Conservation (phyloP, 148 eudicot genomes). For the Vaccinium macrocarpon region DNA sequence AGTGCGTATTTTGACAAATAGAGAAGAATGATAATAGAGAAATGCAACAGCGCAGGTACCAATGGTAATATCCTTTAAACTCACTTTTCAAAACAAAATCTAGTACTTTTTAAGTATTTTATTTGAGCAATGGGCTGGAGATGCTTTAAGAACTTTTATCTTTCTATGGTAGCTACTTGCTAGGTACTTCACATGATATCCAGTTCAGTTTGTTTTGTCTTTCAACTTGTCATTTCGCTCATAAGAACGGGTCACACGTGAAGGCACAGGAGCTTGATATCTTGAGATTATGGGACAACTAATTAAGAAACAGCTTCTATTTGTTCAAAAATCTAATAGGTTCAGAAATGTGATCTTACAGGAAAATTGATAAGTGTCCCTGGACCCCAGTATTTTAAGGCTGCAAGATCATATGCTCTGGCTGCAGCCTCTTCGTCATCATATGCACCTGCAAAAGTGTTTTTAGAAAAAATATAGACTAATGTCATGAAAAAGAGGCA, state of each 20-base stretch:
- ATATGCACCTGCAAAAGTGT: constrained; percentile 67
- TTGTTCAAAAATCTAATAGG: neutral
- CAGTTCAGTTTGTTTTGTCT: neutral
- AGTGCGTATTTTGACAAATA: neutral
- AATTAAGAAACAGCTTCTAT: neutral
- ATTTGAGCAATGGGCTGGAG: neutral
- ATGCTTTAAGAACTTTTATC: neutral
- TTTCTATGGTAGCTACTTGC: neutral
- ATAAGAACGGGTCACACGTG: neutral
- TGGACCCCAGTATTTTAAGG: constrained; percentile 98
- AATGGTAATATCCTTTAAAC: neutral
- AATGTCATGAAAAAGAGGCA: neutral
- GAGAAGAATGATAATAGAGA: neutral
- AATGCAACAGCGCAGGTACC: neutral
- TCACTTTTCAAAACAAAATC: neutral
- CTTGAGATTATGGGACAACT: neutral
- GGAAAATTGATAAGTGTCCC: constrained; percentile 99
- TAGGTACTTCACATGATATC: neutral
- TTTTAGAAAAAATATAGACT: neutral
- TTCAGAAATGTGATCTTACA: constrained; percentile 42
- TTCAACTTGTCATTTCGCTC: neutral
- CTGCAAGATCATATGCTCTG: constrained; percentile 99
- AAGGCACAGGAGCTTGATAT: neutral
- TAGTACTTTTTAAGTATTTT: neutral
- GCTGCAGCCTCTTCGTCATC: constrained; percentile 99